phyloP scores from a whole-genome alignment of 164 flowering plant species.

The Stephania yunnanensis region DNA sequence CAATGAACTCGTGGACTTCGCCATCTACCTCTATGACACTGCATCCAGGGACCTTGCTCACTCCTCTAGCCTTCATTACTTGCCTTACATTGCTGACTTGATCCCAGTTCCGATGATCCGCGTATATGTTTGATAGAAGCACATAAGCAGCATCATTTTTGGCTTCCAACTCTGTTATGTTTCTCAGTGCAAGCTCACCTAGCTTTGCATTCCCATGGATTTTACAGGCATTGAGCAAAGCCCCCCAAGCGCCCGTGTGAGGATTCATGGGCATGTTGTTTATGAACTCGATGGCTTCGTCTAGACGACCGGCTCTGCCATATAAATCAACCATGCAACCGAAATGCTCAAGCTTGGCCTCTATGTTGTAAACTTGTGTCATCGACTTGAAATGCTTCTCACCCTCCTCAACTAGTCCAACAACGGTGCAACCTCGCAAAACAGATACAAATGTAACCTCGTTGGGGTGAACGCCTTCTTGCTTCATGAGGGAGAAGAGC shows the following conservation, averaged over 20 bases:
- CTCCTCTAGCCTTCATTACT: slow-evolving; percentile 38
- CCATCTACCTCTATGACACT: slow-evolving; percentile 49
- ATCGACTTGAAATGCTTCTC: slow-evolving; percentile 34
- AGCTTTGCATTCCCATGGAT: slow-evolving; percentile 36
- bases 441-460: slow-evolving; percentile 45
- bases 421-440: slow-evolving; percentile 44
- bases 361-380: slow-evolving; percentile 31
- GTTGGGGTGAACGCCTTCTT: slow-evolving; percentile 39
- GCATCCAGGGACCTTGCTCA: slow-evolving; percentile 53
- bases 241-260: slow-evolving; percentile 57
- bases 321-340: slow-evolving; percentile 58
- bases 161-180: slow-evolving; percentile 43
- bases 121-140: slow-evolving; percentile 45
- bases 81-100: slow-evolving; percentile 31
- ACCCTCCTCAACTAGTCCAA: slow-evolving; percentile 47
- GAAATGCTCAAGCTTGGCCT: slow-evolving; percentile 52
- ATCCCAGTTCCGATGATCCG: slow-evolving; percentile 38
- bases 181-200: slow-evolving; percentile 41
- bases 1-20: slow-evolving; percentile 51
- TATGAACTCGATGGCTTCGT: slow-evolving; percentile 43
- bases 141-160: slow-evolving; percentile 46
- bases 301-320: slow-evolving; percentile 46
- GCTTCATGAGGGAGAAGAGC: slow-evolving; percentile 42
- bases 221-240: slow-evolving; percentile 48
- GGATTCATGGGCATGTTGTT: slow-evolving; percentile 50